phyloP scores from a whole-genome alignment of 352 stramenopile genomes.

The Blastocystis sp. region DNA sequence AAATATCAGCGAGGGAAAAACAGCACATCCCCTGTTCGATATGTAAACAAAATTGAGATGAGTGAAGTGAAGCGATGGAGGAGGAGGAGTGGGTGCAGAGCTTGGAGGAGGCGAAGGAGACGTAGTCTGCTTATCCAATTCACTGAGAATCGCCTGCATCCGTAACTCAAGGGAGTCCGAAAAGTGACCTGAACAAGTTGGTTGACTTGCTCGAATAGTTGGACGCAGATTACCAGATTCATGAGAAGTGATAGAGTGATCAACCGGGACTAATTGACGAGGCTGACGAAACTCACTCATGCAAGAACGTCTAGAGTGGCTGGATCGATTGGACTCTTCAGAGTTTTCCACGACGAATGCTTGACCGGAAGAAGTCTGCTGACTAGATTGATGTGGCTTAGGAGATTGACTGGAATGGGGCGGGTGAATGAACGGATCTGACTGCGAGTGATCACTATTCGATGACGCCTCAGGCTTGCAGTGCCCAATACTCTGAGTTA shows the following conservation, averaged over 20 bases:
- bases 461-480: not conserved
- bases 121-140: not conserved
- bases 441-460: not conserved
- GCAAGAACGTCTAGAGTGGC: not conserved
- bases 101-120: not conserved
- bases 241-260: not conserved
- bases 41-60: slow-evolving; percentile 13
- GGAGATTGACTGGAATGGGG: not conserved
- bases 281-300: not conserved
- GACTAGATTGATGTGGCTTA: not conserved
- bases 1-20: not conserved
- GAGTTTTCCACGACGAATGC: not conserved
- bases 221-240: not conserved
- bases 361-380: not conserved
- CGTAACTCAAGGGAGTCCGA: not conserved
- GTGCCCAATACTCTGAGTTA: not conserved
- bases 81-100: not conserved
- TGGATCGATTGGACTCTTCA: not conserved
- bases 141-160: not conserved
- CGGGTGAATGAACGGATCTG: not conserved
- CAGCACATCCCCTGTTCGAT: not conserved
- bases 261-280: not conserved
- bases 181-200: not conserved
- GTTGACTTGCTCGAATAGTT: not conserved
- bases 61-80: not conserved